Conservation (phyloP, 75 land plant genomes). For the Selaginella tamariscina region DNA sequence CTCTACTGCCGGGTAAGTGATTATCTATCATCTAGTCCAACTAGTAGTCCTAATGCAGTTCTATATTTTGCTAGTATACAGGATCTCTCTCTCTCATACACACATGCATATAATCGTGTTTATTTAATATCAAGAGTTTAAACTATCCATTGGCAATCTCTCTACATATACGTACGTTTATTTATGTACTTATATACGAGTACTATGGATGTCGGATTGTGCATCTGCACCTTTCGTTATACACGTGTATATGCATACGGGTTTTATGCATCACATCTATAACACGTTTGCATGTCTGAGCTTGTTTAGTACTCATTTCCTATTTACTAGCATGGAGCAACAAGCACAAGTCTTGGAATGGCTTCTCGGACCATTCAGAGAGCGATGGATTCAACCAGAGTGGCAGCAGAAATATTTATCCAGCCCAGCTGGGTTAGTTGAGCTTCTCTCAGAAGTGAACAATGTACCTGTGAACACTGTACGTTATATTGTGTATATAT, state of each 20-base stretch:
- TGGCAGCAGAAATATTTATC: slow-evolving; percentile 74
- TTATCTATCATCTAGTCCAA: no score
- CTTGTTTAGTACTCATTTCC: background rate
- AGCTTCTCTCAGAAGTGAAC: no score
- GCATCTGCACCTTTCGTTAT: background rate
- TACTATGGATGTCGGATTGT: background rate
- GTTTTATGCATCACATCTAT: background rate
- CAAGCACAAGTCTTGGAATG: slow-evolving; percentile 59
- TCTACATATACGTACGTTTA: no score
- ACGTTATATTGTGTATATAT: no score
- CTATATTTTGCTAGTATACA: no score
- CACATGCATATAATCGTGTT: no score
- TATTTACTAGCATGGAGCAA: background rate
- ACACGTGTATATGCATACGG: no score
- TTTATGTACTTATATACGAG: background rate
- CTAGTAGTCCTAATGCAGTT: no score
- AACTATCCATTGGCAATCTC: no score
- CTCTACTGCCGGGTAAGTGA: slow-evolving; percentile 87
- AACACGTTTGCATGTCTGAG: background rate
- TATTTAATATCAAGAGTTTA: no score
- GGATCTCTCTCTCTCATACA: background rate
- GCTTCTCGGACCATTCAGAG: slow-evolving; percentile 80
- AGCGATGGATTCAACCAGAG: slow-evolving; percentile 53
- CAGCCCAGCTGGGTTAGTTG: slow-evolving; percentile 45
- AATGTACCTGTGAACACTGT: no score